phyloP scores from a whole-genome alignment of 192 early-diverging fungal genomes.

The Podila clonocystis region DNA sequence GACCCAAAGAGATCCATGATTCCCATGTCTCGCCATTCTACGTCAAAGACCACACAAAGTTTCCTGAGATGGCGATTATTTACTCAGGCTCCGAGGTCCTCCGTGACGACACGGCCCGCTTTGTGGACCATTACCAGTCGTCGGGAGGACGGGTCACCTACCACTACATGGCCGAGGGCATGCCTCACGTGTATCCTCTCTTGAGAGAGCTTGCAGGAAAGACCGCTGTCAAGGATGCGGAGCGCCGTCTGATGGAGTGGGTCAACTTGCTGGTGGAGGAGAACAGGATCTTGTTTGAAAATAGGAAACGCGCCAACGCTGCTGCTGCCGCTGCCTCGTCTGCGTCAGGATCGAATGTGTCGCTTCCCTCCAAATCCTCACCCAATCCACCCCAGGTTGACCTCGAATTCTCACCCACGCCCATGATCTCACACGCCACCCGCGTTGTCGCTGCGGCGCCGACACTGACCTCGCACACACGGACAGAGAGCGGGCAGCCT shows the following conservation, averaged over 20 bases:
- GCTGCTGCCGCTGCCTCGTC: background rate
- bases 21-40: constrained; percentile 47
- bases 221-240: constrained; percentile 48
- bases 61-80: constrained; percentile 39
- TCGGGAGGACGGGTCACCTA: constrained; percentile 40
- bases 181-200: constrained; percentile 37
- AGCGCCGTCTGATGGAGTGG: constrained; percentile 47
- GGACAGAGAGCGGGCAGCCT: background rate
- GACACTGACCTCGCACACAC: constrained; percentile 3
- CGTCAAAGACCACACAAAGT: constrained; percentile 45
- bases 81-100: constrained; percentile 31
- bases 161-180: constrained; percentile 47
- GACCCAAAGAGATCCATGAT: constrained; percentile 26
- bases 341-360: background rate
- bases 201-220: constrained; percentile 37
- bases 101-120: constrained; percentile 36
- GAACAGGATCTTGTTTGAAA: constrained; percentile 46
- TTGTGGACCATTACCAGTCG: constrained; percentile 39
- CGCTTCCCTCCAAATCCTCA: background rate
- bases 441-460: constrained; percentile 32
- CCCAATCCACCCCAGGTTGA: constrained; percentile 9
- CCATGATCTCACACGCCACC: constrained; percentile 33
- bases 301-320: constrained; percentile 29
- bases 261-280: constrained; percentile 47
- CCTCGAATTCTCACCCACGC: constrained; percentile 15